phyloP scores from a whole-genome alignment of 176 grass and related monocot genomes.

The Aegilops longissima region DNA sequence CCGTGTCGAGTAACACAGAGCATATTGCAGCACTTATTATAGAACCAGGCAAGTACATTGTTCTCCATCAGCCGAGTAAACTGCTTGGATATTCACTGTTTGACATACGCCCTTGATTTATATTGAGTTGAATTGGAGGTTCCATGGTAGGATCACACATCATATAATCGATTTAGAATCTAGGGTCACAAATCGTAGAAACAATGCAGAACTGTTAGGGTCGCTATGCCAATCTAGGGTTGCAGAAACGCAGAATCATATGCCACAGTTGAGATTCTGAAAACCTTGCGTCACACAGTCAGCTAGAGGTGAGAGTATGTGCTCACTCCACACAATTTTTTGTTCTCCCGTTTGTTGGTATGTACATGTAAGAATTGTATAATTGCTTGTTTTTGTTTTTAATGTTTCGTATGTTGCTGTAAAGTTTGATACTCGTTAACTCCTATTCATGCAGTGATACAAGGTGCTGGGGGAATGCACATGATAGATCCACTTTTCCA shows the following conservation, averaged over 20 bases:
- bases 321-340: neutral
- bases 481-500: slow-evolving; percentile 97
- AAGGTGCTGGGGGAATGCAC: slow-evolving; percentile 88
- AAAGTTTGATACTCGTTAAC: neutral
- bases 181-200: neutral
- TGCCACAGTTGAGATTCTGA: neutral
- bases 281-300: neutral
- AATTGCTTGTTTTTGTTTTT: neutral
- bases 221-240: neutral
- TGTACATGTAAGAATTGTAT: neutral
- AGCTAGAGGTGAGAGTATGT: neutral
- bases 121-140: neutral
- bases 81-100: neutral
- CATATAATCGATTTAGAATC: neutral
- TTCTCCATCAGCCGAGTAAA: neutral
- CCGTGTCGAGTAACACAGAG: slow-evolving; percentile 30
- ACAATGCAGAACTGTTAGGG: neutral
- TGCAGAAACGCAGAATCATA: neutral
- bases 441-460: slow-evolving; percentile 63
- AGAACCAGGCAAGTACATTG: slow-evolving; percentile 70
- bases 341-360: neutral
- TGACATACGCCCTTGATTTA: neutral
- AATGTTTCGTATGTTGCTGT: neutral
- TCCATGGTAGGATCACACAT: neutral
- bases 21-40: slow-evolving; percentile 79